These are phyloP conservation scores for Debaryomyces sp. DNA, from an alignment of 1,139 yeast species.

Conservation along the genomic window DNA sequence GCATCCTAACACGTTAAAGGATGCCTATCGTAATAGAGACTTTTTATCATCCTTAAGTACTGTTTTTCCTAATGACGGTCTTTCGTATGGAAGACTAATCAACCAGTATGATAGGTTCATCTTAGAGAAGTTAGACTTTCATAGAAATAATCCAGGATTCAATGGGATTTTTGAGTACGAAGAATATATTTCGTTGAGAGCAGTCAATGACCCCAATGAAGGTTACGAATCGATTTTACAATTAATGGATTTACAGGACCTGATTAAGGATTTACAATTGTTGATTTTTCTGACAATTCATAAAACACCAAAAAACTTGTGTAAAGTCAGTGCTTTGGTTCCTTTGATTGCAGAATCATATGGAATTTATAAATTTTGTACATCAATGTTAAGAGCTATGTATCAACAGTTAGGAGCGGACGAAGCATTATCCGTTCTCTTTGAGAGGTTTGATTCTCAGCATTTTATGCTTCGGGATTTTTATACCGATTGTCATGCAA, in stretches of 20 bases:
- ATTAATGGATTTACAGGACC: conserved; percentile 84
- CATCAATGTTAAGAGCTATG: conserved; percentile 91
- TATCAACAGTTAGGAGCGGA: conserved; percentile 74
- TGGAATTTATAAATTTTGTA: conserved; percentile 87
- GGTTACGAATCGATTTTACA: conserved; percentile 91
- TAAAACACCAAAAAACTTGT: conserved; percentile 68
- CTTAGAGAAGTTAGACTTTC: conserved; percentile 77
- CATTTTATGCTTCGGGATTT: conserved; percentile 80
- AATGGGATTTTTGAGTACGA: conserved; percentile 96
- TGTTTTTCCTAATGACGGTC: conserved; percentile 44
- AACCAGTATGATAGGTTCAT: conserved; percentile 75
- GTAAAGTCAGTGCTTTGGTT: conserved; percentile 84
- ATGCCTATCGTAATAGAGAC: conserved; percentile 72
- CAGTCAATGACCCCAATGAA: conserved; percentile 92
- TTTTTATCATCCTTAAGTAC: conserved; percentile 44
- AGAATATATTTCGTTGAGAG: conserved; percentile 85
- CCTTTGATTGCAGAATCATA: conserved; percentile 93
- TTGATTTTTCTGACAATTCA: conserved; percentile 75
- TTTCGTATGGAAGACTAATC: conserved; percentile 73
- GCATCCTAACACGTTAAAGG: conserved; percentile 80
- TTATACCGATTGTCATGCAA: conserved; percentile 86
- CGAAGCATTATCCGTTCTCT: conserved; percentile 76
- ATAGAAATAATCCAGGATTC: conserved; percentile 82
- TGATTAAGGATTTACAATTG: conserved; percentile 78
- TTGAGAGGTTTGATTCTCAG: conserved; percentile 75